These are phyloP conservation scores for Penicillium sp. DNA, from an alignment of 2,329 filamentous ascomycete species.

Conservation along the genomic window DNA sequence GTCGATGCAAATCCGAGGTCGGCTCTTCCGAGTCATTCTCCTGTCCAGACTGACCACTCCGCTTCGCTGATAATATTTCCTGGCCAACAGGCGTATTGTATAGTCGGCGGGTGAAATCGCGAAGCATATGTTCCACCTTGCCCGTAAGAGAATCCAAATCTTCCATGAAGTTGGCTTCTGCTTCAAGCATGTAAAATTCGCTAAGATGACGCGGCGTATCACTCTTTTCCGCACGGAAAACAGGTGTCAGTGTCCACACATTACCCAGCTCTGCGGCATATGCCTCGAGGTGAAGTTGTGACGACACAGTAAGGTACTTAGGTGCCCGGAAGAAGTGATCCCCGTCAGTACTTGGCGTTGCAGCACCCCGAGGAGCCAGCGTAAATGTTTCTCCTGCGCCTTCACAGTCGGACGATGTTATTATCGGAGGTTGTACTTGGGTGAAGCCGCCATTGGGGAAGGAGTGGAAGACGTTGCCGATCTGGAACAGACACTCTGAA, in stretches of 20 bases:
- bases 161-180: conserved; percentile 79
- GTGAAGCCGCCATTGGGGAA: conserved; percentile 62
- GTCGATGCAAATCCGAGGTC: conserved; percentile 59
- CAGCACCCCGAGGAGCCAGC: conserved; percentile 56
- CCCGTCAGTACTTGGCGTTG: conserved; percentile 35
- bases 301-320: conserved; percentile 96
- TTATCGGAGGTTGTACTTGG: conserved; percentile 86
- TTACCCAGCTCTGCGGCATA: conserved; percentile 84
- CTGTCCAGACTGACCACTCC: conserved; percentile 46
- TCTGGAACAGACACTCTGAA: conserved; percentile 74
- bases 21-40: conserved; percentile 36
- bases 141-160: conserved; percentile 73
- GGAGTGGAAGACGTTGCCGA: conserved; percentile 74
- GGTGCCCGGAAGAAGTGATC: conserved; percentile 76
- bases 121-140: conserved; percentile 78
- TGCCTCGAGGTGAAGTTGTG: conserved; percentile 92
- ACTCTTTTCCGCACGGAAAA: conserved; percentile 90
- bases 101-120: conserved; percentile 57
- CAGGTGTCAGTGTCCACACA: conserved; percentile 93
- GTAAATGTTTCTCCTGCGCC: conserved; percentile 93
- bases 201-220: conserved; percentile 92
- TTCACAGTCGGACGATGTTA: conserved; percentile 97
- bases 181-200: conserved; percentile 99
- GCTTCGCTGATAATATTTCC: conserved; percentile 58
- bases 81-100: conserved; percentile 55